phyloP scores from a whole-genome alignment of 805 yeast genomes.

The Pichia paraexigua region DNA sequence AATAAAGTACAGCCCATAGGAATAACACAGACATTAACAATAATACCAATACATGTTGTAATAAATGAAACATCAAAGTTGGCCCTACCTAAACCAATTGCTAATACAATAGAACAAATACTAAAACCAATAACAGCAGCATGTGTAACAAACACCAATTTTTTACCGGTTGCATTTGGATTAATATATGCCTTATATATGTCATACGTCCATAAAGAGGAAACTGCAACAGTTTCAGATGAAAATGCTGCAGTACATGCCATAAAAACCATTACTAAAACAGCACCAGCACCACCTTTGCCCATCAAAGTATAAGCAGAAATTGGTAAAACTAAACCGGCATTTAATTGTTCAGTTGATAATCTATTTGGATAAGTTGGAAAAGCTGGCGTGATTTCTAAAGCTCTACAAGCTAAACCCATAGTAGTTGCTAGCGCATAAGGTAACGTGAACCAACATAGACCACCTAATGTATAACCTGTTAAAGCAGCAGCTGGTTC shows the following conservation, averaged over 20 bases:
- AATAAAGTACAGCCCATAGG: slow-evolving; percentile 42
- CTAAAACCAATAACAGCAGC: slow-evolving; percentile 36
- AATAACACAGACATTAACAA: slow-evolving; percentile 48
- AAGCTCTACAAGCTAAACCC: slow-evolving; percentile 35
- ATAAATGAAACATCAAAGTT: slow-evolving; percentile 46
- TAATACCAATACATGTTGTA: slow-evolving; percentile 44
- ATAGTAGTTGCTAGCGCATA: slow-evolving; percentile 27
- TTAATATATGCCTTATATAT: slow-evolving; percentile 42
- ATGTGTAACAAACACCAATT: slow-evolving; percentile 38
- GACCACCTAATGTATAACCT: slow-evolving; percentile 39
- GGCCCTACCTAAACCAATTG: slow-evolving; percentile 45
- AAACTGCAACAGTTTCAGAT: slow-evolving; percentile 47
- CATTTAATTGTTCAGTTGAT: slow-evolving; percentile 35
- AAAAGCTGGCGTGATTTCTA: slow-evolving; percentile 19
- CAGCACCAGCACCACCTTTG: slow-evolving; percentile 41
- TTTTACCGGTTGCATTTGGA: slow-evolving; percentile 43
- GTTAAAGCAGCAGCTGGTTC: slow-evolving; percentile 32
- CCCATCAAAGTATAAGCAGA: slow-evolving; percentile 45
- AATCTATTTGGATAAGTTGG: slow-evolving; percentile 22
- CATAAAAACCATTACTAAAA: slow-evolving; percentile 42
- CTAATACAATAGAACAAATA: slow-evolving; percentile 38
- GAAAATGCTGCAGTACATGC: slow-evolving; percentile 50
- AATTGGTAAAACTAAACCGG: slow-evolving; percentile 45
- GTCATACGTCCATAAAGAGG: slow-evolving; percentile 43
- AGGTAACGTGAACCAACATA: slow-evolving; percentile 40